Percentiles rank a stretch among this genome's conserved stretches.
Evolutionary conservation across 768 basidiomycete species (phyloP).

Genomic region (Pleurotus tuoliensis): DNA sequence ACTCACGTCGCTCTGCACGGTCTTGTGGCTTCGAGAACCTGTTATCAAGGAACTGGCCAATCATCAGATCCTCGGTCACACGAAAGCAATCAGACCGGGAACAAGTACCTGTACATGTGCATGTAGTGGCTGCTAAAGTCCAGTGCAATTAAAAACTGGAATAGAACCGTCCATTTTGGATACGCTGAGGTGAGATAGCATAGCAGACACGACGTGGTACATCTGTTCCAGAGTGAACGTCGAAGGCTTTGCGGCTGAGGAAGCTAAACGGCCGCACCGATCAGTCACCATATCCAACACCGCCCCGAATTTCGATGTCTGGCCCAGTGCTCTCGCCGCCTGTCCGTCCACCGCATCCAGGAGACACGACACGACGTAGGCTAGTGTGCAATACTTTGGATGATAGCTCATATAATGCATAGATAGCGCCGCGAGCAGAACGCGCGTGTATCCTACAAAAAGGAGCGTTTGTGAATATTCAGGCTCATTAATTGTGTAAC

Average conservation of each 20-base stretch:
- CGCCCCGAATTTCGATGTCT: constrained; percentile 95
- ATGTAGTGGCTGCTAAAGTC: constrained; percentile 99
- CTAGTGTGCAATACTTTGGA: constrained; percentile 85
- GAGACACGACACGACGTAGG: constrained; percentile 88
- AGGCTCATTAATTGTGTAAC: constrained; percentile 19
- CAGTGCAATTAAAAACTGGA: constrained; percentile 94
- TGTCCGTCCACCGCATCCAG: constrained; percentile 95
- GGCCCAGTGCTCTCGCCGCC: constrained; percentile 82
- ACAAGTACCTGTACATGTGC: constrained; percentile 94
- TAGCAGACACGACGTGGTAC: constrained; percentile 92
- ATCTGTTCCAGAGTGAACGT: constrained; percentile 42
- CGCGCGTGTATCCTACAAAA: constrained; percentile 76
- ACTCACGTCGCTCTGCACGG: constrained; percentile 89
- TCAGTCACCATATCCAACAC: constrained; percentile 99
- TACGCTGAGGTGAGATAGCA: constrained; percentile 93
- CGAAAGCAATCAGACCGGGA: background rate
- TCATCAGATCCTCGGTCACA: constrained; percentile 10
- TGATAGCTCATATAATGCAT: constrained; percentile 94
- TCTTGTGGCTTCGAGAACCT: constrained; percentile 90
- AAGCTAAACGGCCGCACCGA: constrained; percentile 50
- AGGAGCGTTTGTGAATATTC: constrained; percentile 2
- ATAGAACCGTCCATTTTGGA: constrained; percentile 76
- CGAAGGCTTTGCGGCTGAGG: background rate
- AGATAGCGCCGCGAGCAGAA: constrained; percentile 85
- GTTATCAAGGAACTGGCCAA: constrained; percentile 81